Conservation (phyloP, 805 yeast species). For the Ogataea corticis region DNA sequence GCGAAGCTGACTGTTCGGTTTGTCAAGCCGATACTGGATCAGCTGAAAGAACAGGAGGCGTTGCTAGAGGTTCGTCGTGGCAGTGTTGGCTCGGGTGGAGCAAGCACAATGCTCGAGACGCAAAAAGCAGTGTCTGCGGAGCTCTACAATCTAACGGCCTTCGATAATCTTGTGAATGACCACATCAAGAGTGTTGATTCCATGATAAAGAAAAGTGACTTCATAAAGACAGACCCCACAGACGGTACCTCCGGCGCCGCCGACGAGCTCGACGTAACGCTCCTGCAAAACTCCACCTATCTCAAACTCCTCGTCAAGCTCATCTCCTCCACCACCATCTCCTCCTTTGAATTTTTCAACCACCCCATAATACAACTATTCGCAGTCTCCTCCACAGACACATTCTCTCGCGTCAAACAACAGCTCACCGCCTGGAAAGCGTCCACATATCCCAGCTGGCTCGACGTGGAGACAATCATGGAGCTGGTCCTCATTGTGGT, state of each 20-base stretch:
- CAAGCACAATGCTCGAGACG: slow-evolving; percentile 12
- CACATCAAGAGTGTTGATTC: slow-evolving; percentile 24
- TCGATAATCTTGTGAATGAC: slow-evolving; percentile 22
- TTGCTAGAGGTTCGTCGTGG: slow-evolving; percentile 14
- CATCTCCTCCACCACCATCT: slow-evolving; percentile 57
- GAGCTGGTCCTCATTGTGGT: slow-evolving; percentile 53
- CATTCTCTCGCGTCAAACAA: slow-evolving; percentile 56
- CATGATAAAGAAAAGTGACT: slow-evolving; percentile 6
- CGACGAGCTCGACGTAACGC: slow-evolving; percentile 15
- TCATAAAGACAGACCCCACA: neutral
- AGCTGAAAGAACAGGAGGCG: slow-evolving; percentile 25
- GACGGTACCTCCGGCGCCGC: neutral
- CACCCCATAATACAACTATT: slow-evolving; percentile 82
- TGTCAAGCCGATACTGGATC: slow-evolving; percentile 27
- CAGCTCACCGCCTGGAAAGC: slow-evolving; percentile 54
- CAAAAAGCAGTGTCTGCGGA: slow-evolving; percentile 20
- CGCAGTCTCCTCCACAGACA: slow-evolving; percentile 57
- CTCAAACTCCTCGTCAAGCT: slow-evolving; percentile 57
- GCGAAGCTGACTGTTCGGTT: slow-evolving; percentile 27
- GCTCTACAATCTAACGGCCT: slow-evolving; percentile 20
- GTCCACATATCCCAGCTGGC: slow-evolving; percentile 54
- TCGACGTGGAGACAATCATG: slow-evolving; percentile 63
- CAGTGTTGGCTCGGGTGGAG: slow-evolving; percentile 14
- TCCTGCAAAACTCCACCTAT: slow-evolving; percentile 50
- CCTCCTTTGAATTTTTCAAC: slow-evolving; percentile 81